phyloP scores from a whole-genome alignment of 139 green algal species.

The Asterochloris erici region DNA sequence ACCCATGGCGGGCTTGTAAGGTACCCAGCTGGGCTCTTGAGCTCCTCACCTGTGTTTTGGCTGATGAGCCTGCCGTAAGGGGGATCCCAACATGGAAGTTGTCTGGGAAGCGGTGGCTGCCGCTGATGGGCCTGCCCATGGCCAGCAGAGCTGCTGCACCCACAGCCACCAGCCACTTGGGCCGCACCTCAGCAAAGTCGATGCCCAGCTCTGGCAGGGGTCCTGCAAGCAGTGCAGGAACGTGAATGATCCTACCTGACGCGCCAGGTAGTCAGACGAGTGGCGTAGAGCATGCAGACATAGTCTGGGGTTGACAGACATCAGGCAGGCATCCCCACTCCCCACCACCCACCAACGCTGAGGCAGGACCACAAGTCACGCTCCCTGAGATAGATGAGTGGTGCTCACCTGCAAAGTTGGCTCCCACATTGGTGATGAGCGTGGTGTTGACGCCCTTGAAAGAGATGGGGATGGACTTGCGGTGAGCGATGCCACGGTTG shows the following conservation, averaged over 20 bases:
- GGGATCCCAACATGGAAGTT: neutral
- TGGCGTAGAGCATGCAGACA: neutral
- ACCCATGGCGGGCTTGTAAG: too few relatives aligned
- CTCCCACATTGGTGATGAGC: neutral
- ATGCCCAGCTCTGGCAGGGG: neutral
- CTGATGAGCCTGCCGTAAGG: neutral
- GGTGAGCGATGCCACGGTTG: neutral
- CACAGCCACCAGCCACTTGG: neutral
- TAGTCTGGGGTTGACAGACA: neutral
- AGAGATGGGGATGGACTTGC: neutral
- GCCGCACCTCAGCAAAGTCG: neutral
- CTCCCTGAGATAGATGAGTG: too few relatives aligned
- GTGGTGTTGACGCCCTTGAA: neutral
- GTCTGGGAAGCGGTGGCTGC: neutral
- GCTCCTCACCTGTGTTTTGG: neutral
- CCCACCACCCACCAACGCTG: neutral
- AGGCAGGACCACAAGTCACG: too few relatives aligned
- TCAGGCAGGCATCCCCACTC: neutral
- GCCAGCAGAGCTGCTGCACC: conserved; percentile 2
- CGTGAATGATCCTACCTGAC: neutral
- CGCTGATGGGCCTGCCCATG: neutral
- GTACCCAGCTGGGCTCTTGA: too few relatives aligned
- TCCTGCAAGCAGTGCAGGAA: neutral
- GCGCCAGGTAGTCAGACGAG: neutral
- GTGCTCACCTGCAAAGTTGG: conserved; percentile 1